phyloP scores from a whole-genome alignment of 1,284 basidiomycete genomes.

The Somion occarium region DNA sequence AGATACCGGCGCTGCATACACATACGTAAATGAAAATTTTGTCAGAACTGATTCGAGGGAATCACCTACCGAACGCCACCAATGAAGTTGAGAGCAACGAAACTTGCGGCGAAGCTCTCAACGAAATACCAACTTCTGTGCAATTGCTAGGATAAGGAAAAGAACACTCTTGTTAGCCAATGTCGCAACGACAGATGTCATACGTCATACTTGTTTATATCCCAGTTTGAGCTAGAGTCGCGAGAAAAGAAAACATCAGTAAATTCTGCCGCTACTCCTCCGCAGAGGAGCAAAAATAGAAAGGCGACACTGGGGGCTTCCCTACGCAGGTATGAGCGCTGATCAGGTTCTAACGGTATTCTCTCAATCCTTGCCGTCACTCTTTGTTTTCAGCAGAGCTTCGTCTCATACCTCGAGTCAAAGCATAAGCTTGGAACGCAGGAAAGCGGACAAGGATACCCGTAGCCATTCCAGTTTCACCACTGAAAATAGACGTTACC shows the following conservation, averaged over 20 bases:
- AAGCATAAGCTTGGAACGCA: neutral
- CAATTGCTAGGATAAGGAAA: constrained; percentile 50
- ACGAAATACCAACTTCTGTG: constrained; percentile 78
- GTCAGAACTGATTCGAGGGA: too few species aligned
- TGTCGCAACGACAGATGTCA: too few species aligned
- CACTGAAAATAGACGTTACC: constrained; percentile 72
- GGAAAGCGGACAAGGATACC: constrained; percentile 57
- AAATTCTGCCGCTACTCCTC: constrained; percentile 33
- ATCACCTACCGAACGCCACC: constrained; percentile 66
- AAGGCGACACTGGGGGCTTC: constrained; percentile 77
- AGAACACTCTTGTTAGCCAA: too few species aligned
- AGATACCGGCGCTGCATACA: constrained; percentile 65
- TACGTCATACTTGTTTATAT: constrained; percentile 78
- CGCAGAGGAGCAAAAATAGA: constrained; percentile 32
- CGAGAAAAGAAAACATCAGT: constrained; percentile 42
- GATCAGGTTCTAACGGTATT: constrained; percentile 93
- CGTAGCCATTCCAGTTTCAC: constrained; percentile 76
- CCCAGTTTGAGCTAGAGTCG: constrained; percentile 62
- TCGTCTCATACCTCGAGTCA: neutral
- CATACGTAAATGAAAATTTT: too few species aligned
- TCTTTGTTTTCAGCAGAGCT: neutral
- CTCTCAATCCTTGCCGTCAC: constrained; percentile 70
- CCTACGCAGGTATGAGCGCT: constrained; percentile 95
- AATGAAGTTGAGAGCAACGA: constrained; percentile 82
- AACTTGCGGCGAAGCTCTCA: constrained; percentile 82